These are phyloP conservation scores for Pyrenochaeta sp. DNA, from an alignment of 2,329 filamentous ascomycete genomes.

Conservation along the genomic window DNA sequence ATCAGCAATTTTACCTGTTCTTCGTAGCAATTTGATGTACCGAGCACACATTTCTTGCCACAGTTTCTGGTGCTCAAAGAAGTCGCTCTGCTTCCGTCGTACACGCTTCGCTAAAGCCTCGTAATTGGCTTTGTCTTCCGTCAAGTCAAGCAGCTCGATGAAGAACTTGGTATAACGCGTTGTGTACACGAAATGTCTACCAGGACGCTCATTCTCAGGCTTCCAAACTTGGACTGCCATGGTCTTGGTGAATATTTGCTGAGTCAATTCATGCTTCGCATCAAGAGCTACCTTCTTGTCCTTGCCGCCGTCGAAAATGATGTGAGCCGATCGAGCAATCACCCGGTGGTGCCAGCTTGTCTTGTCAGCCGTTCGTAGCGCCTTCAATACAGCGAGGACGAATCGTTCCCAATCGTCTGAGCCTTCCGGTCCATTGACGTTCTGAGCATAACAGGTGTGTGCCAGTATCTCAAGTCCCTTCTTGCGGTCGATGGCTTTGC, in stretches of 20 bases:
- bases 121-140: conserved; percentile 76
- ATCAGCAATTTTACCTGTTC: conserved; percentile 63
- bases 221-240: conserved; percentile 97
- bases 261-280: conserved; percentile 79
- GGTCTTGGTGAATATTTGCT: conserved; percentile 90
- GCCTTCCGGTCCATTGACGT: conserved; percentile 57
- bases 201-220: conserved; percentile 83
- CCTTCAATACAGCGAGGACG: conserved; percentile 67
- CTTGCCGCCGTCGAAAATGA: conserved; percentile 65
- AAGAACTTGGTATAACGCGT: conserved; percentile 86
- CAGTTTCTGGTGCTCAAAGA: conserved; percentile 67
- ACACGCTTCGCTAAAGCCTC: conserved; percentile 81
- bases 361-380: conserved; percentile 76
- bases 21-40: conserved; percentile 67
- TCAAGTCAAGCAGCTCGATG: conserved; percentile 73
- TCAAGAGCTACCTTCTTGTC: conserved; percentile 62
- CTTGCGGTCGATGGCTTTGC: conserved; percentile 52
- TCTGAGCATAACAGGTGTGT: conserved; percentile 63
- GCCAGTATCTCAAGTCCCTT: conserved; percentile 60
- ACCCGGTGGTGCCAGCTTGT: conserved; percentile 96
- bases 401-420: conserved; percentile 66
- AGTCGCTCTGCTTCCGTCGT: conserved; percentile 80
- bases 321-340: conserved; percentile 73
- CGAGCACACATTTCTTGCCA: conserved; percentile 68
- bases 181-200: conserved; percentile 91